Percentiles rank a stretch among this genome's conserved stretches.
Evolutionary conservation across 2,329 filamentous ascomycete species (phyloP).

Genomic region (Fusarium gaditjirri): DNA sequence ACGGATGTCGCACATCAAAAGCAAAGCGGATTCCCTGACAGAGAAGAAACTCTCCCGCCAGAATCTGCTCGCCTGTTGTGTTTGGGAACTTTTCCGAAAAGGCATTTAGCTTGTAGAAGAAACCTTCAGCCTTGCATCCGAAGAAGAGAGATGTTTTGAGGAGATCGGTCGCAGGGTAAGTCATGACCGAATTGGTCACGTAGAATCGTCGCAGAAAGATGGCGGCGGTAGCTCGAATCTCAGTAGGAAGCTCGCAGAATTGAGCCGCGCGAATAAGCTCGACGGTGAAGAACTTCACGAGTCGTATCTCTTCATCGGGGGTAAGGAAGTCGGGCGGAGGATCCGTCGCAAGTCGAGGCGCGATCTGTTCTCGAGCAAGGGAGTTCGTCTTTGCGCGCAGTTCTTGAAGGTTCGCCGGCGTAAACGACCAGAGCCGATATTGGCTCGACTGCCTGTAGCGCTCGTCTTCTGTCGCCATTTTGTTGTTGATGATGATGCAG

Average conservation of each 20-base stretch:
- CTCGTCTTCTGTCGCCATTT: conserved; percentile 86
- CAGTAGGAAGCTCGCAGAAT: conserved; percentile 62
- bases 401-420: conserved; percentile 74
- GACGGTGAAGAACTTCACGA: conserved; percentile 81
- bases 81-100: conserved; percentile 78
- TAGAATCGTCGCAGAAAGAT: conserved; percentile 96
- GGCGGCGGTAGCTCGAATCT: conserved; percentile 75
- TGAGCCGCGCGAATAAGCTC: conserved; percentile 67
- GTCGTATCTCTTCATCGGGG: conserved; percentile 80
- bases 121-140: conserved; percentile 90
- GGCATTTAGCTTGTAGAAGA: conserved; percentile 71
- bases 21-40: conserved; percentile 93
- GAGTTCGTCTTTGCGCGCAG: conserved; percentile 83
- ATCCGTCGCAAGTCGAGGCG: conserved; percentile 63
- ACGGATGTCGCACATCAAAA: conserved; percentile 92
- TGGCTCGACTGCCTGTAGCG: conserved; percentile 91
- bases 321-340: conserved; percentile 81
- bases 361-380: conserved; percentile 73
- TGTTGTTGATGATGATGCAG: conserved; percentile 35
- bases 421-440: conserved; percentile 93
- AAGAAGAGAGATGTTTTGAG: conserved; percentile 93
- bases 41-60: conserved; percentile 91
- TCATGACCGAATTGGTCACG: conserved; percentile 94
- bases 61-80: conserved; percentile 81
- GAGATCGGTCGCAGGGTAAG: conserved; percentile 90